Evolutionary conservation across 2,329 filamentous ascomycete genomes (phyloP).

Genomic region (Hawksworthiomyces lignivorus): DNA sequence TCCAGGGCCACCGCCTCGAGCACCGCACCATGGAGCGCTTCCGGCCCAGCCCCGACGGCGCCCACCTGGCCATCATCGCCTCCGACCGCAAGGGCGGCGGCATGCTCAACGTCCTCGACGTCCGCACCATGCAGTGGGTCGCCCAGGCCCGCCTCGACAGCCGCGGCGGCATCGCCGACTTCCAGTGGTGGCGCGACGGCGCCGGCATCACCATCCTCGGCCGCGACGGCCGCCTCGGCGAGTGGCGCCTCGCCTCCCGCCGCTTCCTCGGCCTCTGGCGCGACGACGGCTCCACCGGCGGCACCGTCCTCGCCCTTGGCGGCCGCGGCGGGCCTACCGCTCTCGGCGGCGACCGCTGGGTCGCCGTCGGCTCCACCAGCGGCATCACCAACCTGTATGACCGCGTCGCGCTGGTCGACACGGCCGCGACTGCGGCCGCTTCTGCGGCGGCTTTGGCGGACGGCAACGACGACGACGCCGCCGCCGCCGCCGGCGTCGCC

Average conservation of each 20-base stretch:
- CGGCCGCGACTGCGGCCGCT: conserved; percentile 20
- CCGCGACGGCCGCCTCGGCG: conserved; percentile 81
- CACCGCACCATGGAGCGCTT: conserved; percentile 89
- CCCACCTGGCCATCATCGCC: conserved; percentile 76
- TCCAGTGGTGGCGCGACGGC: conserved; percentile 85
- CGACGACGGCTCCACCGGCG: conserved; percentile 83
- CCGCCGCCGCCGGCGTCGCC: conserved; percentile 24
- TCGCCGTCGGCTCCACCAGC: conserved; percentile 76
- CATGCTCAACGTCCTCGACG: conserved; percentile 76
- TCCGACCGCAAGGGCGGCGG: conserved; percentile 79
- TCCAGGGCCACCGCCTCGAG: conserved; percentile 69
- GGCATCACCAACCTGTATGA: conserved; percentile 95
- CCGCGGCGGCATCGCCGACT: conserved; percentile 77
- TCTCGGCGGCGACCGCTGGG: conserved; percentile 78
- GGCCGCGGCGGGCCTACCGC: conserved; percentile 52
- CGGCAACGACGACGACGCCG: conserved; percentile 20
- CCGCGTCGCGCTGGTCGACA: conserved; percentile 56
- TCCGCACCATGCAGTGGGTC: conserved; percentile 78
- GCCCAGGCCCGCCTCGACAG: conserved; percentile 76
- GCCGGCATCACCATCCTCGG: conserved; percentile 75
- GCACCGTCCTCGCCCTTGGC: conserved; percentile 74
- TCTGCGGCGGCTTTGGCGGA: conserved; percentile 7
- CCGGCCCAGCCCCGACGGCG: conserved; percentile 77
- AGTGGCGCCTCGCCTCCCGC: conserved; percentile 66
- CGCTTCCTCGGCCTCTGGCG: conserved; percentile 76